Evolutionary conservation across 140 eudicot species (phyloP).

Genomic region (Anethum foeniculum): DNA sequence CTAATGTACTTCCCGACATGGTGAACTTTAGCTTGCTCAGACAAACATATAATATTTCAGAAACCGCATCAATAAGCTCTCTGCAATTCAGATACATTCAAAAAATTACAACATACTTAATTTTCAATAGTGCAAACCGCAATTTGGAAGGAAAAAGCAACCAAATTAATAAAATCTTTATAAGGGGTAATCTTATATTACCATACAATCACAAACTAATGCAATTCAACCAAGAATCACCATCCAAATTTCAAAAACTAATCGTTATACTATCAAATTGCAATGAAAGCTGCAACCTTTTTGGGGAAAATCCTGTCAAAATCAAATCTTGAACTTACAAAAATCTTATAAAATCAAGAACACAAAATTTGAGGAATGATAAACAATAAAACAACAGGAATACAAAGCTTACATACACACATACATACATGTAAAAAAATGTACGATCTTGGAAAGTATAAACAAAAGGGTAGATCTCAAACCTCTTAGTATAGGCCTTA

Average conservation of each 20-base stretch:
- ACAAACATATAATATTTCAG: slow-evolving; percentile 8
- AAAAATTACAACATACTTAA: background rate
- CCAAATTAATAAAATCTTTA: background rate
- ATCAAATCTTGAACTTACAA: background rate
- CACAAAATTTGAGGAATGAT: background rate
- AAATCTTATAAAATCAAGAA: background rate
- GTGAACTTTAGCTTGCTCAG: slow-evolving; percentile 19
- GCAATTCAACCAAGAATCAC: background rate
- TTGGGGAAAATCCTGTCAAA: background rate
- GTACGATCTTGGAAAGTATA: background rate
- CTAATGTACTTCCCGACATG: slow-evolving; percentile 47
- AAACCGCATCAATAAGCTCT: slow-evolving; percentile 8
- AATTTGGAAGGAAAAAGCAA: background rate
- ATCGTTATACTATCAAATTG: background rate
- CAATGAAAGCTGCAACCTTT: background rate
- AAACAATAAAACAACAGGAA: background rate
- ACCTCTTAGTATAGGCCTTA: background rate
- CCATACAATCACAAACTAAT: background rate
- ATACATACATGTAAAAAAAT: background rate
- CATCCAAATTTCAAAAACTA: background rate
- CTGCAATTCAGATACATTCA: background rate
- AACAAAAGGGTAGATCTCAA: slow-evolving; percentile 7
- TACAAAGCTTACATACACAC: background rate
- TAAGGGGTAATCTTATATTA: background rate
- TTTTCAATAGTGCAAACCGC: background rate